A percentile compares a stretch with the other conserved stretches of the same genome.
These are phyloP conservation scores for Solanum paucissectum DNA, from an alignment of 257 asterid species.

Conservation along the genomic window DNA sequence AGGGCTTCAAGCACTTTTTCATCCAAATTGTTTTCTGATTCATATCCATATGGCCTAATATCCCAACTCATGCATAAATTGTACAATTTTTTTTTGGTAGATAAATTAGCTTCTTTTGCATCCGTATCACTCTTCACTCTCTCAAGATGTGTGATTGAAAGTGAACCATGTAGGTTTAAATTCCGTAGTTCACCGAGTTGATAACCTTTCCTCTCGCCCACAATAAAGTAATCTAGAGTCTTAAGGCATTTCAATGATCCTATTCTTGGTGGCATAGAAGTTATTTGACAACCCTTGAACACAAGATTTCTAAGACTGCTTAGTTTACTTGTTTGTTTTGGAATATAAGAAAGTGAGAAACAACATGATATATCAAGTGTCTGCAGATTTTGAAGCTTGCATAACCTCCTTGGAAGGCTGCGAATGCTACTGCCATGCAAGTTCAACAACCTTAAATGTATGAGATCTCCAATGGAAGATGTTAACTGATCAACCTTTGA, in stretches of 20 bases:
- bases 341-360: neutral
- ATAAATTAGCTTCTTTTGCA: constrained; percentile 16
- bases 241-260: constrained; percentile 11
- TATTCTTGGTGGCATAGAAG: constrained; percentile 11
- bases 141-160: constrained; percentile 8
- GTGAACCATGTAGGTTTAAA: constrained; percentile 9
- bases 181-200: constrained; percentile 8
- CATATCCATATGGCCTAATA: neutral
- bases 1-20: neutral
- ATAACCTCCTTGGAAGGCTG: neutral
- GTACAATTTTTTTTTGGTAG: neutral
- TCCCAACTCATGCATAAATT: neutral
- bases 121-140: constrained; percentile 2
- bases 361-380: neutral
- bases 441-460: constrained; percentile 1
- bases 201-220: constrained; percentile 5
- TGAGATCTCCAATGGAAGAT: neutral
- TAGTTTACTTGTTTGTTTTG: constrained; percentile 4
- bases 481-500: neutral
- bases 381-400: constrained; percentile 11
- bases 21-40: neutral
- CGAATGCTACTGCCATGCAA: neutral
- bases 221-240: constrained; percentile 8
- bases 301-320: constrained; percentile 4
- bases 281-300: neutral